phyloP scores from a whole-genome alignment of 208 protist genomes.

The Trypanosomatidae sp. region DNA sequence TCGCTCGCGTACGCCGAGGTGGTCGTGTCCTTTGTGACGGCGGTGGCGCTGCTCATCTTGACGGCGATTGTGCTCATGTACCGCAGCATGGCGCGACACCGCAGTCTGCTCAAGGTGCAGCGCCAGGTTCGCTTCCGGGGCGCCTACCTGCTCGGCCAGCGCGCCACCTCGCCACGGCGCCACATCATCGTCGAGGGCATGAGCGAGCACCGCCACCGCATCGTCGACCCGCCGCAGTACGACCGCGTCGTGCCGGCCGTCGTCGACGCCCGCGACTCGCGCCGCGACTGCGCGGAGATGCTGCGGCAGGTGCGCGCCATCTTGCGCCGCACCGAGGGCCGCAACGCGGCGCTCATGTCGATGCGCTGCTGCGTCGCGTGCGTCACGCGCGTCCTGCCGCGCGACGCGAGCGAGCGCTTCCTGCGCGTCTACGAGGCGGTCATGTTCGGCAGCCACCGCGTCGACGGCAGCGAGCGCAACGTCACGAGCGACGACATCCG shows the following conservation, averaged over 20 bases:
- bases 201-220: conserved; percentile 37
- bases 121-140: conserved; percentile 68
- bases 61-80: conserved; percentile 46
- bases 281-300: conserved; percentile 62
- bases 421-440: conserved; percentile 65
- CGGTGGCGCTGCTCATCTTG: conserved; percentile 43
- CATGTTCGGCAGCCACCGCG: conserved; percentile 54
- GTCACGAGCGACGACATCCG: conserved; percentile 77
- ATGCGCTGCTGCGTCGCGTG: conserved; percentile 81
- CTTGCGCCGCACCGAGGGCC: conserved; percentile 37
- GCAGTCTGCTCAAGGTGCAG: conserved; percentile 29
- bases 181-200: conserved; percentile 63
- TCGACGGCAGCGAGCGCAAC: conserved; percentile 28
- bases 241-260: conserved; percentile 44
- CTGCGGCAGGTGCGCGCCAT: conserved; percentile 42
- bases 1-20: conserved; percentile 56
- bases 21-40: conserved; percentile 56
- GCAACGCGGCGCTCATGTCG: conserved; percentile 52
- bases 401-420: conserved; percentile 46
- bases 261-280: conserved; percentile 47
- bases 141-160: conserved; percentile 50
- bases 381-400: conserved; percentile 49
- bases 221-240: conserved; percentile 45
- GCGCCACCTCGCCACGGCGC: conserved; percentile 15
- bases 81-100: conserved; percentile 26